Evolutionary conservation across 2,329 filamentous ascomycete species (phyloP).

Genomic region (Chaetomium sp.): DNA sequence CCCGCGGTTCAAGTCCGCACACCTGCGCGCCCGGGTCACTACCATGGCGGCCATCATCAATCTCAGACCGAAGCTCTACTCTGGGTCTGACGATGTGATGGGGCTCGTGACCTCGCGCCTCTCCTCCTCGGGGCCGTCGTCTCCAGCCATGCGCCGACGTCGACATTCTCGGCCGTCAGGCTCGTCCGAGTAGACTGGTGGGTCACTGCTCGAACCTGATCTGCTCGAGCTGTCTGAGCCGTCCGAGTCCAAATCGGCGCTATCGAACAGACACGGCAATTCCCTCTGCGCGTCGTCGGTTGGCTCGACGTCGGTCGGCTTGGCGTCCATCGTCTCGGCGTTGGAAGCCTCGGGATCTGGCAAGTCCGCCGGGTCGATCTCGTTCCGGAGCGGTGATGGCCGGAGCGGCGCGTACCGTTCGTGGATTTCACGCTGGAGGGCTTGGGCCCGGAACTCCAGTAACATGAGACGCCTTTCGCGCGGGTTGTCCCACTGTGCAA

Average conservation of each 20-base stretch:
- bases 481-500: neutral
- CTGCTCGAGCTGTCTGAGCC: neutral
- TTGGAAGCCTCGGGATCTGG: neutral
- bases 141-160: no score
- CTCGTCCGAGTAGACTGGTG: neutral
- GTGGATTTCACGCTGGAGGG: neutral
- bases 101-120: neutral
- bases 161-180: neutral
- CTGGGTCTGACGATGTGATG: neutral
- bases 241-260: neutral
- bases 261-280: neutral
- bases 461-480: neutral
- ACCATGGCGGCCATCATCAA: neutral
- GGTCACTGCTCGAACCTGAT: neutral
- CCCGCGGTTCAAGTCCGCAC: neutral
- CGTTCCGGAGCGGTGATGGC: conserved; percentile 7
- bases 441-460: neutral
- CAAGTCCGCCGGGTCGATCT: neutral
- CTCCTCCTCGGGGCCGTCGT: neutral
- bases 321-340: neutral
- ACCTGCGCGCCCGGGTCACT: neutral
- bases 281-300: neutral
- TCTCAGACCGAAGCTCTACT: neutral
- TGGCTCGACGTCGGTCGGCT: no score
- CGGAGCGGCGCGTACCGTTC: neutral